phyloP scores from a whole-genome alignment of 2,329 filamentous ascomycete genomes.

The Calonectria pseudoreteaudii region DNA sequence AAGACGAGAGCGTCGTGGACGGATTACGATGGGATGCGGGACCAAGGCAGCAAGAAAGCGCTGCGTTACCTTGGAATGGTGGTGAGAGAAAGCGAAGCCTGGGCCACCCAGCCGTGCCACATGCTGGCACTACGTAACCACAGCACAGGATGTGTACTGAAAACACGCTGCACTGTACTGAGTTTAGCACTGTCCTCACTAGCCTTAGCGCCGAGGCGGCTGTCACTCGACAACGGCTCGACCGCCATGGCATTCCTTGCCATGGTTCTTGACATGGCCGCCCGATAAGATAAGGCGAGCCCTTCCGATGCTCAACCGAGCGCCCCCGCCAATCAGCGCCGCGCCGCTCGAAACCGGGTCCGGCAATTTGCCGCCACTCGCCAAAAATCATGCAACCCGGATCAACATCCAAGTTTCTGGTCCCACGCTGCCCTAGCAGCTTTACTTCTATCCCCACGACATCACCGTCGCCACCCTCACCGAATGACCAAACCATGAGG shows the following conservation, averaged over 20 bases:
- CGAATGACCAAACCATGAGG: conserved; percentile 48
- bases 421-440: conserved; percentile 23
- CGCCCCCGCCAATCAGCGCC: conserved; percentile 44
- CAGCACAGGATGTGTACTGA: background rate
- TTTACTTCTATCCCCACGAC: conserved; percentile 32
- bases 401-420: conserved; percentile 38
- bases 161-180: conserved; percentile 15
- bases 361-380: conserved; percentile 45
- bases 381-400: conserved; percentile 47
- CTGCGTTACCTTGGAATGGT: conserved; percentile 26
- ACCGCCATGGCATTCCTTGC: background rate
- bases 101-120: conserved; percentile 16
- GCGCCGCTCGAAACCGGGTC: conserved; percentile 35
- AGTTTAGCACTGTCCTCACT: conserved; percentile 13
- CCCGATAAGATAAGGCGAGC: conserved; percentile 43
- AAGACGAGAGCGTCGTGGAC: background rate
- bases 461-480: conserved; percentile 31
- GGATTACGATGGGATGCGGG: conserved; percentile 10
- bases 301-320: conserved; percentile 41
- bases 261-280: conserved; percentile 21
- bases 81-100: conserved; percentile 32
- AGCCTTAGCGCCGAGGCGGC: background rate
- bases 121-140: conserved; percentile 34
- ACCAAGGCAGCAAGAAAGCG: conserved; percentile 35
- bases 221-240: conserved; percentile 1